These are phyloP conservation scores for Mycena galericulata DNA, from an alignment of 768 basidiomycete species.

Conservation along the genomic window DNA sequence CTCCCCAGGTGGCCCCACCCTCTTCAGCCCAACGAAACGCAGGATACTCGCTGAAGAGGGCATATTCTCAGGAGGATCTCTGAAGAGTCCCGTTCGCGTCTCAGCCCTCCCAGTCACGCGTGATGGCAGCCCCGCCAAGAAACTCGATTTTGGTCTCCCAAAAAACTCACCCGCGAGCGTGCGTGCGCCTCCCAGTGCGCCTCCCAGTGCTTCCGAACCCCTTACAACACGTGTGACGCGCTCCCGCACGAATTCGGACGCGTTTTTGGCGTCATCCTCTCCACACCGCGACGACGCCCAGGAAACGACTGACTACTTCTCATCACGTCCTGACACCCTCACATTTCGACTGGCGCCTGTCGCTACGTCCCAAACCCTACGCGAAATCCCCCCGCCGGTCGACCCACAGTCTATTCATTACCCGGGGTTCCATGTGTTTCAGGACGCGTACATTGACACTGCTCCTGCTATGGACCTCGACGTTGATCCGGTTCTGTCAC, in stretches of 20 bases:
- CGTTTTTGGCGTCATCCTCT: slow-evolving; percentile 16
- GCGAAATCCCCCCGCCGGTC: slow-evolving; percentile 54
- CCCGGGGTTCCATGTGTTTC: slow-evolving; percentile 73
- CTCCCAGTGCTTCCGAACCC: slow-evolving; percentile 16
- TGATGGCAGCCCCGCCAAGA: slow-evolving; percentile 58
- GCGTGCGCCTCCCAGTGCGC: slow-evolving; percentile 25
- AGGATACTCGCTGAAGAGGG: slow-evolving; percentile 71
- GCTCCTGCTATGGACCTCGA: slow-evolving; percentile 20
- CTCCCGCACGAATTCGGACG: slow-evolving; percentile 20
- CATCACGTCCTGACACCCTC: slow-evolving; percentile 30
- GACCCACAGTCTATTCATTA: slow-evolving; percentile 73
- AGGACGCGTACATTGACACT: slow-evolving; percentile 54
- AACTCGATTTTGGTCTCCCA: slow-evolving; percentile 63
- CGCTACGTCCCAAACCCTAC: slow-evolving; percentile 45
- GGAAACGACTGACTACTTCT: slow-evolving; percentile 40
- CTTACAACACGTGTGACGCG: slow-evolving; percentile 36
- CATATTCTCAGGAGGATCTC: slow-evolving; percentile 51
- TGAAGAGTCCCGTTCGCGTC: slow-evolving; percentile 56
- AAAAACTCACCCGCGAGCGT: slow-evolving; percentile 41
- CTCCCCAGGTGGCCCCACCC: slow-evolving; percentile 63
- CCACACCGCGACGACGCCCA: slow-evolving; percentile 25
- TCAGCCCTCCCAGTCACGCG: slow-evolving; percentile 56
- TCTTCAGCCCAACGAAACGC: slow-evolving; percentile 75
- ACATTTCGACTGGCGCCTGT: slow-evolving; percentile 28
- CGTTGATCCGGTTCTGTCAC: slow-evolving; percentile 6